phyloP scores from a whole-genome alignment of 345 rosid genomes.

The Ailanthus altissimus region DNA sequence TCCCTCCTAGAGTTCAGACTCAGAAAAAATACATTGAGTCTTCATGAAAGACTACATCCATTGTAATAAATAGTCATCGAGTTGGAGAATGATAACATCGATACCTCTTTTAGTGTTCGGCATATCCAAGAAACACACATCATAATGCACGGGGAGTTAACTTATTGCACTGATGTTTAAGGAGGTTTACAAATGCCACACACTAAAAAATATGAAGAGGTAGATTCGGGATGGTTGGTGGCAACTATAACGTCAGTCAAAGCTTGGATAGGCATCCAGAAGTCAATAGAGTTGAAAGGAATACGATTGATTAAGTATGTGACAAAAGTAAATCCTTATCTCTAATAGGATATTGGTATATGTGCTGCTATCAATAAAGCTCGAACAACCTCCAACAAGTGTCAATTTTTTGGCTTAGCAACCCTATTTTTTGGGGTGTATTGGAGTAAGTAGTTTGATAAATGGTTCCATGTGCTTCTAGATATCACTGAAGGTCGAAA shows the following conservation, averaged over 20 bases:
- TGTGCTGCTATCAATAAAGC: background rate
- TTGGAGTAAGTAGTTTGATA: background rate
- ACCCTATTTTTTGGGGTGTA: background rate
- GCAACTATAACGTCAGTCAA: too few species aligned
- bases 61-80: background rate
- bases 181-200: background rate
- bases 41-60: conserved; percentile 1
- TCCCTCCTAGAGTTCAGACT: background rate
- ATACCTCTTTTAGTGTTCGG: background rate
- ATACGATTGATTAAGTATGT: too few species aligned
- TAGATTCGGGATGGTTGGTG: background rate
- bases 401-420: background rate
- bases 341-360: background rate
- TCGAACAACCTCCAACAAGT: background rate
- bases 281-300: too few species aligned
- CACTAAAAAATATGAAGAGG: background rate
- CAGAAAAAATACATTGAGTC: background rate
- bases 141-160: background rate
- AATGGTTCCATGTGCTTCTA: background rate
- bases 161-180: background rate
- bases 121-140: background rate
- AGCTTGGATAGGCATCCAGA: too few species aligned
- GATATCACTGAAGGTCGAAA: background rate
- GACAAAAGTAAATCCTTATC: background rate
- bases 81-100: background rate